phyloP scores from a whole-genome alignment of 1,284 basidiomycete genomes.

The Athelia psychrophila region DNA sequence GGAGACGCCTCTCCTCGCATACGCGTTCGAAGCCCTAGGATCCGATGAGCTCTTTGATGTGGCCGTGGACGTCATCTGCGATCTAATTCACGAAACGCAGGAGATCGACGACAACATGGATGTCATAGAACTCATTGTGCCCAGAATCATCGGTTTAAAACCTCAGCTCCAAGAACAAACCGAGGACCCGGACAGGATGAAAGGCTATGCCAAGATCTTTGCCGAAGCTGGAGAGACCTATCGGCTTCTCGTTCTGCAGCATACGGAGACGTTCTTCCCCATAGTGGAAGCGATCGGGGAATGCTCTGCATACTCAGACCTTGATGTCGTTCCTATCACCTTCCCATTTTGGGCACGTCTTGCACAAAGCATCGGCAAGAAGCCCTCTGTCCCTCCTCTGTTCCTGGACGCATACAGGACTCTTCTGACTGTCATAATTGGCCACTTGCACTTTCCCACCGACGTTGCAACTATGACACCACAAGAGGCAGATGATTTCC shows the following conservation, averaged over 20 bases:
- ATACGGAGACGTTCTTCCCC: constrained; percentile 89
- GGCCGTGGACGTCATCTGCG: constrained; percentile 90
- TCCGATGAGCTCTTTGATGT: constrained; percentile 90
- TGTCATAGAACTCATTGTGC: constrained; percentile 86
- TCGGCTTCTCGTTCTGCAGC: constrained; percentile 84
- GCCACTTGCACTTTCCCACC: constrained; percentile 89
- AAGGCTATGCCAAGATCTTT: constrained; percentile 90
- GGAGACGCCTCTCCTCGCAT: constrained; percentile 80
- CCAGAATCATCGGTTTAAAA: constrained; percentile 74
- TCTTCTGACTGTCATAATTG: constrained; percentile 86
- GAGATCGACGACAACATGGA: constrained; percentile 94
- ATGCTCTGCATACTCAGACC: constrained; percentile 90
- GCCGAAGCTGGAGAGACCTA: constrained; percentile 97
- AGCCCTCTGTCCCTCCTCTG: constrained; percentile 60
- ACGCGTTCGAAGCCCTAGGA: constrained; percentile 81
- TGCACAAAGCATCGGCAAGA: constrained; percentile 79
- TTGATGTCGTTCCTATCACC: constrained; percentile 97
- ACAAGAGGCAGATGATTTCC: constrained; percentile 93
- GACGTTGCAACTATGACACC: constrained; percentile 65
- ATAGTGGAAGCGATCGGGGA: constrained; percentile 94
- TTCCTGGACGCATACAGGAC: constrained; percentile 83
- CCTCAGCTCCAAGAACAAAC: constrained; percentile 55
- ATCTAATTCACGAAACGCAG: constrained; percentile 97
- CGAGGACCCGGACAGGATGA: constrained; percentile 87
- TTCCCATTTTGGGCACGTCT: constrained; percentile 99